phyloP scores from a whole-genome alignment of 495 filamentous ascomycete species.

The Platismatia glauca region DNA sequence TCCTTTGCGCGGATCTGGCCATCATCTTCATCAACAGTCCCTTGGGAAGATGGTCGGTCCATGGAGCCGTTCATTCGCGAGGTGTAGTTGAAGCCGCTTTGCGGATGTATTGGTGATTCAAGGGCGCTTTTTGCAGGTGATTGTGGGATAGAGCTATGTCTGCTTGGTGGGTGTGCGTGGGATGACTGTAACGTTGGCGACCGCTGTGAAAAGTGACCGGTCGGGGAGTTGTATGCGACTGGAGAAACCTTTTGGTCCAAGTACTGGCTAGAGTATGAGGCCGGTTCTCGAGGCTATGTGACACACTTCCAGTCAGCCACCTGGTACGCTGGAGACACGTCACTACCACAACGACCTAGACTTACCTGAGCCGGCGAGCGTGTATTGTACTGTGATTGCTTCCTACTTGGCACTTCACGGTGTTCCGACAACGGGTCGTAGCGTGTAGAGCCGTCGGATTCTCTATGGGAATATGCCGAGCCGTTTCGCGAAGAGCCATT shows the following conservation, averaged over 20 bases:
- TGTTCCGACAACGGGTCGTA: conserved; percentile 42
- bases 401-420: conserved; percentile 26
- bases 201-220: conserved; percentile 20
- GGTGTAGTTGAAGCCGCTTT: conserved; percentile 11
- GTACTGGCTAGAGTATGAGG: conserved; percentile 18
- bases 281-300: conserved; percentile 19
- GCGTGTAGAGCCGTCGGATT: conserved; percentile 30
- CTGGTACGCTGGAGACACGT: conserved; percentile 15
- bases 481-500: conserved; percentile 19
- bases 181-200: conserved; percentile 27
- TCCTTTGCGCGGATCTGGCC: conserved; percentile 27
- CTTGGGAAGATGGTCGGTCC: conserved; percentile 18
- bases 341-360: conserved; percentile 8
- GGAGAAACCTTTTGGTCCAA: conserved; percentile 22
- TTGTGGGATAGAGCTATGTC: conserved; percentile 37
- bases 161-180: conserved; percentile 40
- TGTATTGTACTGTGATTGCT: conserved; percentile 25
- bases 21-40: conserved; percentile 33
- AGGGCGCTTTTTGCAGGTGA: conserved; percentile 35
- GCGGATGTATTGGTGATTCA: conserved; percentile 35
- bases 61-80: conserved; percentile 16
- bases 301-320: conserved; percentile 9
- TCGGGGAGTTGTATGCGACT: conserved; percentile 22
- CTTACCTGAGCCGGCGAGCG: conserved; percentile 34
- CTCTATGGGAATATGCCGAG: conserved; percentile 16